Percentiles rank a stretch among this genome's conserved stretches.
Evolutionary conservation across 805 yeast species (phyloP).

Genomic region (Schwanniomyces pseudopolymorphus): DNA sequence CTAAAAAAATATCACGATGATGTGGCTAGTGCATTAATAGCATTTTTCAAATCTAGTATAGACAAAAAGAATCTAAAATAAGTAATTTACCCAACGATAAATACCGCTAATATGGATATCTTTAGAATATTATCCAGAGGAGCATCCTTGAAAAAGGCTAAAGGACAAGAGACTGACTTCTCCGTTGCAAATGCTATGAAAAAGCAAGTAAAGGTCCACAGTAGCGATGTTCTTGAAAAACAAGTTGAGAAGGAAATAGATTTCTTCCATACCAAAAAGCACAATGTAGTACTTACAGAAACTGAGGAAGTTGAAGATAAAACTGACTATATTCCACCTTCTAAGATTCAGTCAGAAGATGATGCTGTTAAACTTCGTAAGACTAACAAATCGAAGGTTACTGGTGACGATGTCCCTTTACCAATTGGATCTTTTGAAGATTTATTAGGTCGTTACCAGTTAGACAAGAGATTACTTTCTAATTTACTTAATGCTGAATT

Average conservation of each 20-base stretch:
- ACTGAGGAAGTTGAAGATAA: slow-evolving; percentile 29
- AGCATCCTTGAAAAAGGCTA: slow-evolving; percentile 68
- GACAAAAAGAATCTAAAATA: not conserved
- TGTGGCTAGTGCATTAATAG: slow-evolving; percentile 3
- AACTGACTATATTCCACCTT: slow-evolving; percentile 35
- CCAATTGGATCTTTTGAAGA: slow-evolving; percentile 92
- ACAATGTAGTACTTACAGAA: slow-evolving; percentile 15
- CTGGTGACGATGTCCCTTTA: slow-evolving; percentile 84
- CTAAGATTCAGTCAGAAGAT: slow-evolving; percentile 48
- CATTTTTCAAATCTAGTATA: slow-evolving; percentile 3
- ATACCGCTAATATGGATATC: slow-evolving; percentile 66
- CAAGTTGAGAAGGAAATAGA: slow-evolving; percentile 75
- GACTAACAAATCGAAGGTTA: slow-evolving; percentile 62
- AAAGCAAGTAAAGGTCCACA: slow-evolving; percentile 23
- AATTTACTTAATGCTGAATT: slow-evolving; percentile 72
- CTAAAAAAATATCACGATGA: slow-evolving; percentile 2
- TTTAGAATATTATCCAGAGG: slow-evolving; percentile 85
- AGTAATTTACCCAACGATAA: not conserved
- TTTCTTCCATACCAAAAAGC: slow-evolving; percentile 68
- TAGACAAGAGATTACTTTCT: slow-evolving; percentile 56
- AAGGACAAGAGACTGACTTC: slow-evolving; percentile 43
- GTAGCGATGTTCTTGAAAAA: slow-evolving; percentile 39
- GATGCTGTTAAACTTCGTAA: slow-evolving; percentile 66
- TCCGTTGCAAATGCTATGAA: slow-evolving; percentile 27
- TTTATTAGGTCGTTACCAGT: slow-evolving; percentile 62